phyloP scores from a whole-genome alignment of 2,329 filamentous ascomycete species.

The Sphaceloma murrayae region DNA sequence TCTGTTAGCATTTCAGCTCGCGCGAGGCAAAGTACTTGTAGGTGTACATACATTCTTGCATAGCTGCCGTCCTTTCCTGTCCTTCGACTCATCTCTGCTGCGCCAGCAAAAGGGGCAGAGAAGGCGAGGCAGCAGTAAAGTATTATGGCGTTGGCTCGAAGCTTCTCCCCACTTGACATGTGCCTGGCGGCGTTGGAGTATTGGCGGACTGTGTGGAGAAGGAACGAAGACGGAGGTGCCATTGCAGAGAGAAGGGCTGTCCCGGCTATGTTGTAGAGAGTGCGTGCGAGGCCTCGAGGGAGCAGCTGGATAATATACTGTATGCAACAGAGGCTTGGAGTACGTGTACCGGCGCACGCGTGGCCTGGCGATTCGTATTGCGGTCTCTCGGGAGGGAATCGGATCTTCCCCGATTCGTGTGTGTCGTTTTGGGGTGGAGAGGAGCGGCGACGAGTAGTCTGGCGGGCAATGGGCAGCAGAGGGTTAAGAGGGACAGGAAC shows the following conservation, averaged over 20 bases:
- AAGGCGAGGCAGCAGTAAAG: constrained; percentile 30
- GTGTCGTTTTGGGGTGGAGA: neutral
- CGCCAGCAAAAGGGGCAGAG: constrained; percentile 28
- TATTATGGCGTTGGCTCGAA: constrained; percentile 24
- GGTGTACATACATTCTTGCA: constrained; percentile 25
- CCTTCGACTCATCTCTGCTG: constrained; percentile 26
- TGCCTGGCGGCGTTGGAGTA: constrained; percentile 22
- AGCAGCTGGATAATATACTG: too few relatives aligned
- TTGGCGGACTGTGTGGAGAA: constrained; percentile 24
- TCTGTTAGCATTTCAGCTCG: neutral
- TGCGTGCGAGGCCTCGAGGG: too few relatives aligned
- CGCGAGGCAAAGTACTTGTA: neutral
- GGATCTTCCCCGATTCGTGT: constrained; percentile 8
- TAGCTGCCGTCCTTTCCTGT: constrained; percentile 27
- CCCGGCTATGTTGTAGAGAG: too few relatives aligned
- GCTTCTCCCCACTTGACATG: constrained; percentile 21
- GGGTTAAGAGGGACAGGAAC: neutral
- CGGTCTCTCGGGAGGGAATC: constrained; percentile 9
- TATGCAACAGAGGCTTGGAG: too few relatives aligned
- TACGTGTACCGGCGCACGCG: neutral
- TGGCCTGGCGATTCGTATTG: neutral
- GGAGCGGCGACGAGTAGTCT: neutral
- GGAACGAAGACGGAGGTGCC: constrained; percentile 19
- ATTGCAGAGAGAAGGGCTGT: neutral
- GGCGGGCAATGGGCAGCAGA: neutral